Conservation (phyloP, 2,329 filamentous ascomycete species). For the Penicillium thymicola region DNA sequence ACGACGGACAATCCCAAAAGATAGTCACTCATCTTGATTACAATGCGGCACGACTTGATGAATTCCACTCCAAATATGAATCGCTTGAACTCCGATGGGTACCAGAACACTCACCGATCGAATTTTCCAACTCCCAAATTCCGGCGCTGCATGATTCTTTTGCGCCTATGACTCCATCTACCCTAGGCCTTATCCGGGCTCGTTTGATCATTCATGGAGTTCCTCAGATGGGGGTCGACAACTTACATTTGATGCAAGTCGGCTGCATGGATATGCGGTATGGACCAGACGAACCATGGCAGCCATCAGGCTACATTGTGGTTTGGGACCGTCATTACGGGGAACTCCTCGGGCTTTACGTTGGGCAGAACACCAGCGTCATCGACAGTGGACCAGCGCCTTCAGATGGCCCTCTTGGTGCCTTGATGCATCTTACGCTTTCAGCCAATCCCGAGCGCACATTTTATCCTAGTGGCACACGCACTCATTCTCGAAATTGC, state of each 20-base stretch:
- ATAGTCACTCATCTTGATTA: constrained; percentile 2
- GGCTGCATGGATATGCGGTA: constrained; percentile 32
- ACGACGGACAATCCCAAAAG: constrained; percentile 26
- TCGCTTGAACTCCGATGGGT: constrained; percentile 32
- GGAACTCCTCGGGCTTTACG: constrained; percentile 30
- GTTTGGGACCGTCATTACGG: constrained; percentile 34
- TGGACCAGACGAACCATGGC: constrained; percentile 21
- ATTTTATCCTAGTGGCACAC: not conserved
- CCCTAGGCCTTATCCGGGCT: constrained; percentile 34
- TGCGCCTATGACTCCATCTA: constrained; percentile 19
- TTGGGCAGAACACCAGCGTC: constrained; percentile 24
- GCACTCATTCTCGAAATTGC: constrained; percentile 1
- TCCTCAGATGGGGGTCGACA: constrained; percentile 17
- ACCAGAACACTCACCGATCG: constrained; percentile 34
- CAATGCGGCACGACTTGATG: not conserved
- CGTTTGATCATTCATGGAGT: constrained; percentile 21
- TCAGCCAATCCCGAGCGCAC: not conserved
- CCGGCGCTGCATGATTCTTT: constrained; percentile 10
- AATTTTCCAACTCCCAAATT: constrained; percentile 22
- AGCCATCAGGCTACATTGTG: constrained; percentile 36
- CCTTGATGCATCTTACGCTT: constrained; percentile 11
- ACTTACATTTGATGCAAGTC: constrained; percentile 37
- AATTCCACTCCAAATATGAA: not conserved
- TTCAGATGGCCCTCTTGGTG: constrained; percentile 16
- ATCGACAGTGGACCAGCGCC: constrained; percentile 22